phyloP scores from a whole-genome alignment of 345 rosid species.

The Angophora floribunda region DNA sequence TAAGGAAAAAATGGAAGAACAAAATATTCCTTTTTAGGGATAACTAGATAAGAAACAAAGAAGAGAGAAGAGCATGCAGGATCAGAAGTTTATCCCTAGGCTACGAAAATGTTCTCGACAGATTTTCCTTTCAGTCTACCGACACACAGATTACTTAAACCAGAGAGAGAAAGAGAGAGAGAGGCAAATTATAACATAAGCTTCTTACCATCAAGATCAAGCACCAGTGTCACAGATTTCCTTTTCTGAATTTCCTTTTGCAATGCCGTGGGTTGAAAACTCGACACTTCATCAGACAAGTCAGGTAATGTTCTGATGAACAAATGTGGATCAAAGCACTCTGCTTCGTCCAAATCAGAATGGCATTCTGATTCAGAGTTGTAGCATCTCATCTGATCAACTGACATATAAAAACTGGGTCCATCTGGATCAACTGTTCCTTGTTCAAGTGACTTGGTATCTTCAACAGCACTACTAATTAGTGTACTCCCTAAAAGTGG shows the following conservation, averaged over 20 bases:
- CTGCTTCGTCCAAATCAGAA: conserved; percentile 43
- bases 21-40: not conserved
- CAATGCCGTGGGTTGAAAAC: conserved; percentile 25
- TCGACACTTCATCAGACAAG: conserved; percentile 63
- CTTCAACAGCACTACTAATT: conserved; percentile 30
- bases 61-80: not conserved
- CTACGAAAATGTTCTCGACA: not conserved
- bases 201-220: conserved; percentile 90
- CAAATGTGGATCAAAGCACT: conserved; percentile 72
- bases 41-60: not conserved
- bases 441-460: conserved; percentile 34
- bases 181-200: not conserved
- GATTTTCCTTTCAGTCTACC: not conserved
- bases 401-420: conserved; percentile 45
- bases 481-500: conserved; percentile 69
- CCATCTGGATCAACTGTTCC: conserved; percentile 24
- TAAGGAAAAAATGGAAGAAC: not conserved
- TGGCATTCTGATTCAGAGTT: conserved; percentile 34
- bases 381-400: conserved; percentile 49
- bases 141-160: not conserved
- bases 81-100: not conserved
- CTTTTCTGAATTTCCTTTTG: conserved; percentile 35
- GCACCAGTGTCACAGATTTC: conserved; percentile 71
- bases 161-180: not conserved
- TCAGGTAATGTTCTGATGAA: conserved; percentile 73